phyloP scores from a whole-genome alignment of 1,284 basidiomycete genomes.

The Leccinum pallidistipes region DNA sequence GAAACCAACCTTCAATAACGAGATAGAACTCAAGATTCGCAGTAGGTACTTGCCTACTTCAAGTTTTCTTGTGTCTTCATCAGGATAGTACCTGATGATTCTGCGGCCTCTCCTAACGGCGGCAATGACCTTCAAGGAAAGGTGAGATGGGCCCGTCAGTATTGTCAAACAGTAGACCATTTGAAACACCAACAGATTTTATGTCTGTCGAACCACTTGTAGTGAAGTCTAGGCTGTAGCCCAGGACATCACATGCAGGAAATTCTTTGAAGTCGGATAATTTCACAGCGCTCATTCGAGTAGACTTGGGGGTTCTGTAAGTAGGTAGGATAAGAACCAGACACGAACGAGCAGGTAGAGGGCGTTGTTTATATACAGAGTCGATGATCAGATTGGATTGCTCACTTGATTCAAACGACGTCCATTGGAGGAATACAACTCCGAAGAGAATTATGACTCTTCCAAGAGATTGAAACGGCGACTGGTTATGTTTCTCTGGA shows the following conservation, averaged over 20 bases:
- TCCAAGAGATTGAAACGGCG: not conserved
- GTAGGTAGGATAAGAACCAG: not conserved
- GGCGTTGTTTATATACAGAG: not conserved
- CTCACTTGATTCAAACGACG: not conserved
- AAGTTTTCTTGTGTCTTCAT: not conserved
- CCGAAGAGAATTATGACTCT: not conserved
- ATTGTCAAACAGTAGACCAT: not conserved
- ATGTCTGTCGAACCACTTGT: not conserved
- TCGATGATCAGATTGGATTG: not conserved
- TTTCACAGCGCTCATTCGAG: not conserved
- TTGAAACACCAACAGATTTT: not conserved
- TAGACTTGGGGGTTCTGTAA: not conserved
- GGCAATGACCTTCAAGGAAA: not conserved
- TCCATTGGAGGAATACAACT: not conserved
- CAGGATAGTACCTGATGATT: not conserved
- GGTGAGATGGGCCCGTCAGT: not conserved
- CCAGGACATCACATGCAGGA: not conserved
- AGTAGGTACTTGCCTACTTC: not conserved
- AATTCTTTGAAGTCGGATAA: not conserved
- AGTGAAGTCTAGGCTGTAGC: not conserved
- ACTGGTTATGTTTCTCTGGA: not conserved
- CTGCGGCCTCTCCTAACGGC: not conserved
- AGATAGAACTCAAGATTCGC: not conserved
- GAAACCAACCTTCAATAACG: not conserved
- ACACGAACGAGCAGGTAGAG: not conserved